phyloP scores from a whole-genome alignment of 768 basidiomycete species.

The Mycena indigotica region DNA sequence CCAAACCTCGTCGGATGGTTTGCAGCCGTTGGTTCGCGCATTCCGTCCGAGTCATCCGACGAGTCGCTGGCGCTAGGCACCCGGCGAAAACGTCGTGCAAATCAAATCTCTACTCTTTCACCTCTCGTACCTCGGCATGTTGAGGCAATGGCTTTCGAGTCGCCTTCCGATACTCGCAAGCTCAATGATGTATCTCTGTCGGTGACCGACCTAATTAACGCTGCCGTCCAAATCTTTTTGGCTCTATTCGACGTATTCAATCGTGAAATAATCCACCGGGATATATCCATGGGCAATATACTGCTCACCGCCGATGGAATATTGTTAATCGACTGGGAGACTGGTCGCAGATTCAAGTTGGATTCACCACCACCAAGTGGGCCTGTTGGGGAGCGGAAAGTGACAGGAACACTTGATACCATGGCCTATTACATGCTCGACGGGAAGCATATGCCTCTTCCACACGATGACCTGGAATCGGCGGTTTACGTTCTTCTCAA shows the following conservation, averaged over 20 bases:
- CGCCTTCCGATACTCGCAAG: conserved; percentile 5
- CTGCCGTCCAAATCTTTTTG: conserved; percentile 5
- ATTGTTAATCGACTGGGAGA: conserved; percentile 15
- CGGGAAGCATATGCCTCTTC: conserved; percentile 2
- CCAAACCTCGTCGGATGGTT: conserved; percentile 14
- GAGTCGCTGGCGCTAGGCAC: too few species aligned
- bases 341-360: conserved; percentile 4
- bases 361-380: not conserved
- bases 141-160: conserved; percentile 10
- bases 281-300: conserved; percentile 11
- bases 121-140: conserved; percentile 12
- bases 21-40: conserved; percentile 9
- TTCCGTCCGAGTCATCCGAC: conserved; percentile 1
- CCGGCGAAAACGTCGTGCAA: too few species aligned
- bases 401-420: conserved; percentile 14
- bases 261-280: conserved; percentile 11
- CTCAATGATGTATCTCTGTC: conserved; percentile 6
- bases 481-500: conserved; percentile 17
- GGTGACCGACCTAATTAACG: conserved; percentile 1
- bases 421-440: conserved; percentile 9
- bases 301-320: conserved; percentile 2
- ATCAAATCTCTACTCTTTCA: too few species aligned
- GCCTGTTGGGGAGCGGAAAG: too few species aligned
- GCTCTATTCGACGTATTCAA: conserved; percentile 11
- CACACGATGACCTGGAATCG: conserved; percentile 18